Conservation (phyloP, 805 yeast species). For the Priceomyces haplophilus region DNA sequence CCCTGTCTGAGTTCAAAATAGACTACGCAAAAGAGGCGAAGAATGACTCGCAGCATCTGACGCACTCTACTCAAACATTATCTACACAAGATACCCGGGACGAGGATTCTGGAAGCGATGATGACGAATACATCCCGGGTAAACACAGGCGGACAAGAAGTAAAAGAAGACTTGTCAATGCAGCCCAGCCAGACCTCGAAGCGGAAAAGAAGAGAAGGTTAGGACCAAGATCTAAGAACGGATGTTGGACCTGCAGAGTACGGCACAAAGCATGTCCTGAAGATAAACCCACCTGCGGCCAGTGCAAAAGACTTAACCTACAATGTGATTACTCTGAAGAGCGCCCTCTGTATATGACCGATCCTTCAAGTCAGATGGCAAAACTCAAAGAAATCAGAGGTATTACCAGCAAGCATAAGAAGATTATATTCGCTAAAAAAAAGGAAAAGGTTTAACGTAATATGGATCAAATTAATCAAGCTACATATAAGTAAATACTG, state of each 20-base stretch:
- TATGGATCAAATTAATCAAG: not conserved
- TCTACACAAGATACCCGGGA: not conserved
- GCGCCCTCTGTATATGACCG: conserved; percentile 56
- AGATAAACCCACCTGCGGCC: conserved; percentile 56
- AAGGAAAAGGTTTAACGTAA: not conserved
- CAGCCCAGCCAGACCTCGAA: conserved; percentile 1
- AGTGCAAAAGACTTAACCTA: conserved; percentile 55
- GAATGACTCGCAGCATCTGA: not conserved
- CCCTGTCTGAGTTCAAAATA: too few relatives aligned
- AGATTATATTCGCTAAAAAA: conserved; percentile 14
- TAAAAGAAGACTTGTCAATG: conserved; percentile 3
- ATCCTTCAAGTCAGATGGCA: conserved; percentile 36
- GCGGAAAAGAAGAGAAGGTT: conserved; percentile 16
- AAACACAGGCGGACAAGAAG: conserved; percentile 9
- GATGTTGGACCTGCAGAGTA: conserved; percentile 78
- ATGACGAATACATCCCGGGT: conserved; percentile 7
- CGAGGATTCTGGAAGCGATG: conserved; percentile 5
- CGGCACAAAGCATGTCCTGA: conserved; percentile 74
- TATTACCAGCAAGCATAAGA: conserved; percentile 32
- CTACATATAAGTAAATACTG: too few relatives aligned
- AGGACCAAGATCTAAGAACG: conserved; percentile 47
- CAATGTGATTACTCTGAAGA: conserved; percentile 51
- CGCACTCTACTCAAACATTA: not conserved
- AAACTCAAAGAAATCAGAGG: conserved; percentile 51
- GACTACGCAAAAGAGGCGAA: too few relatives aligned